phyloP scores from a whole-genome alignment of 345 rosid species.

The Populus alba region DNA sequence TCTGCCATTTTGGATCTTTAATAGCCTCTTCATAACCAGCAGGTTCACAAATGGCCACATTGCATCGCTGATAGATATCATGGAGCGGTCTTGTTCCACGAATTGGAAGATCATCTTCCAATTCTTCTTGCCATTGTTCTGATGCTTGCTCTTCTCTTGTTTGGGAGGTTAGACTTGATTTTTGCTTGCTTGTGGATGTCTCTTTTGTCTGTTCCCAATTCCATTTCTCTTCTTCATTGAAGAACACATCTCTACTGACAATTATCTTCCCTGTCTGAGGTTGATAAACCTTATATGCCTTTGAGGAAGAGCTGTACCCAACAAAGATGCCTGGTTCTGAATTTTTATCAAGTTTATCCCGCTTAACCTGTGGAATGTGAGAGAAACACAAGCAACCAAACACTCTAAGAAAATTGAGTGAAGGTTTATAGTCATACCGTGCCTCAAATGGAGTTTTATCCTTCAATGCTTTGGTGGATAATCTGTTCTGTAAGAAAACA shows the following conservation, averaged over 20 bases:
- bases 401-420: background rate
- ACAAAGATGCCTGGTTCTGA: background rate
- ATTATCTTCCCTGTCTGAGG: background rate
- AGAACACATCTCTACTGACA: background rate
- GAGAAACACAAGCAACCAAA: background rate
- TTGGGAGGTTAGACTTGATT: too few relatives aligned
- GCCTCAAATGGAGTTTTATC: background rate
- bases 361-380: background rate
- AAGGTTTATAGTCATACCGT: background rate
- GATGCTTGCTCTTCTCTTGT: too few relatives aligned
- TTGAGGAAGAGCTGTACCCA: background rate
- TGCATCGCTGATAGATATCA: background rate
- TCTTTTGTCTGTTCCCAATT: background rate
- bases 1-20: background rate
- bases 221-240: background rate
- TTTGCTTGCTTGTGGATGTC: background rate
- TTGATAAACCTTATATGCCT: background rate
- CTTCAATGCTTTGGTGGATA: background rate
- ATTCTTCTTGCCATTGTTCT: background rate
- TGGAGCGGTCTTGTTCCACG: too few relatives aligned
- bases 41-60: background rate
- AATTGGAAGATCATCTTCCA: background rate
- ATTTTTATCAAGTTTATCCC: background rate
- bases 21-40: background rate
- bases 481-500: background rate